Evolutionary conservation across 2,329 filamentous ascomycete species (phyloP), one percentile per base, ranked within the genome.

Genomic region (Trichoderma oligosporum): DNA sequence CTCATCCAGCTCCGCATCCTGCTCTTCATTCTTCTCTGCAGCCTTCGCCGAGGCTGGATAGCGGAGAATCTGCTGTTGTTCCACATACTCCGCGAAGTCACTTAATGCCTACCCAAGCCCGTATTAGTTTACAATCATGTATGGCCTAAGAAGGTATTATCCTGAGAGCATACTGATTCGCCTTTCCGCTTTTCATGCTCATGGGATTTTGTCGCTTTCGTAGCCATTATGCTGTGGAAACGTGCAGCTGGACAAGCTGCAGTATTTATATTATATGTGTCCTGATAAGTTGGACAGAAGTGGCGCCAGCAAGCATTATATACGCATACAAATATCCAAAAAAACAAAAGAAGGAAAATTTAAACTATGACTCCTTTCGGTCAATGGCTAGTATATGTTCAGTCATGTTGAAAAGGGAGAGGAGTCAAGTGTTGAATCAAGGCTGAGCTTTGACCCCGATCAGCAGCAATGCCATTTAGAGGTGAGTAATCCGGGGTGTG

Each of bases 51-150:
- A 67, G 41, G 68, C 69, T 1, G 82, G 82, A 64, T 84, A 86
- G 57, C 88, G 86, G 48, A 86, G 74, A 12, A 86, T 85, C 73
- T 97, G 94, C 71, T 97, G 92, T 71, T 91, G 88, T 73, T 97
- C 91, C 63, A 97, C 94, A 68, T 97, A 97, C 68, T 99, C 94
- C 72, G 92, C 91, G 71, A 99, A 99, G 66, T 97, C 94, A 76
- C 89, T 94, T 56, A 99, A 81, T 11, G 93, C 92, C 81, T 64
- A 35, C 33, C 12, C 47, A 18, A 4, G 25, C 4, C 33, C 22
- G 36, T 18, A 27, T 59, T 11, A 41, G 47, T 9, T 24, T 25
- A 7, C 18, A 29, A 29, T 25, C 25, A 22, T 16, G 36, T 11
- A 7, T 4, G 8, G 25, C 2, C 27, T 8, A 8, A 7, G 16